Base-by-base conservation (phyloP, 441 rosid species). In the Geranium incanum region DNA sequence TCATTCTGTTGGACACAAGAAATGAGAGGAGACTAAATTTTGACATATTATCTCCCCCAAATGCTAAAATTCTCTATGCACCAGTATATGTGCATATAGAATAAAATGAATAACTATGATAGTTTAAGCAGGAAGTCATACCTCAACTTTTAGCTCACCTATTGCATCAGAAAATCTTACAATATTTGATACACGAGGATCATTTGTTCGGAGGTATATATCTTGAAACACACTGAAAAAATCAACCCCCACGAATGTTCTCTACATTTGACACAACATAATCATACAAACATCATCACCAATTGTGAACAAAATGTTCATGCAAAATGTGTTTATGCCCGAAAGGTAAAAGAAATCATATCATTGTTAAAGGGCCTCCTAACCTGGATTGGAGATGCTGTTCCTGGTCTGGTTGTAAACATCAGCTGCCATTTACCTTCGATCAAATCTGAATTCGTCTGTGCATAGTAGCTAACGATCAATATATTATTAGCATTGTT, bases 91-190 rank as follows among this genome's bases (percentile, higher is more conserved):
- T 18, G 12, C 36, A 68, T 48, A 12, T 48, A 48, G 55, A 48
- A 48, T 48, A 68, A 16, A 66, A 18, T 21, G 45, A 0, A 36
- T 19, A 23, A 8, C 21, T 7, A 11, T 64, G 50, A 36, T 37
- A 12, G 45, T 9, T 43, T 39, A 45, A 70, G 71, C n/a, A 67
- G 18, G 52, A 36, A 67, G 4, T 45, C 84, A 67, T 84, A 91
- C 98, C 95, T 94, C 93, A 66, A 94, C 96, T 86, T 88, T 94
- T 0, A 94, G 90, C 84, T 94, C 97, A 37, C 98, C 98, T 5
- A 94, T 78, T 59, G 80, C 78, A 55, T 94, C 95, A 16, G 98
- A 91, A 83, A 94, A 87, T 68, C 66, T 86, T 50, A 94, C 96
- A 41, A 94, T 85, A 72, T 94, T 94, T 39, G 90, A 87, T 52